A percentile compares a stretch with the other conserved stretches of the same genome.
Evolutionary conservation across 768 basidiomycete genomes (phyloP).

Genomic region (Filobasidium wieringae): DNA sequence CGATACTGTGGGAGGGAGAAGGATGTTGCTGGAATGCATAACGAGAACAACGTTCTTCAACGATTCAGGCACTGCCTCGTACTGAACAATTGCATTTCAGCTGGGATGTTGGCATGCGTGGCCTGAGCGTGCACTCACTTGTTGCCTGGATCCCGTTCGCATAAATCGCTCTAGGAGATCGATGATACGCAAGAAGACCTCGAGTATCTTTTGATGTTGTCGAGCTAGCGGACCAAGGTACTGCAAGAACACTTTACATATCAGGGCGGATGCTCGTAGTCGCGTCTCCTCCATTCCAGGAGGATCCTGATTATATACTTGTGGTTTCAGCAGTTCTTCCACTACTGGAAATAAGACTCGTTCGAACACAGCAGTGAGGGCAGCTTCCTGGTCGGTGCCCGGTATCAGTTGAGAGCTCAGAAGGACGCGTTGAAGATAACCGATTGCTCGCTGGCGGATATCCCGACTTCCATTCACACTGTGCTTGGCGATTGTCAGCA

Average conservation of each 20-base stretch:
- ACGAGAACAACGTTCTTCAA: constrained; percentile 93
- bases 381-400: constrained; percentile 45
- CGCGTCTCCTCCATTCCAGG: constrained; percentile 84
- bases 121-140: too few species aligned
- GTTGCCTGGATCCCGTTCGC: constrained; percentile 65
- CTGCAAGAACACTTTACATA: constrained; percentile 94
- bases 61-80: constrained; percentile 89
- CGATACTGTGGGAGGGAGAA: constrained; percentile 50
- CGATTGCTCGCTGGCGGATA: constrained; percentile 67
- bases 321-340: constrained; percentile 77
- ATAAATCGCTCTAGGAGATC: constrained; percentile 82
- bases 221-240: constrained; percentile 64
- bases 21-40: constrained; percentile 77
- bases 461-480: constrained; percentile 73
- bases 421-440: constrained; percentile 69
- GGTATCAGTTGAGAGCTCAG: constrained; percentile 60
- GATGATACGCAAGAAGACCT: constrained; percentile 78
- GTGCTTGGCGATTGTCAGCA: constrained; percentile 63
- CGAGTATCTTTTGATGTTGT: constrained; percentile 47
- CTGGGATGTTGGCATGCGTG: too few species aligned
- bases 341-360: constrained; percentile 79
- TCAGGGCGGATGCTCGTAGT: constrained; percentile 68
- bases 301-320: constrained; percentile 65
- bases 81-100: too few species aligned
- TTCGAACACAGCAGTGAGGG: constrained; percentile 76